These are phyloP conservation scores for Schoenoplectus triqueter DNA, from an alignment of 202 grass and related monocot genomes.

Conservation along the genomic window DNA sequence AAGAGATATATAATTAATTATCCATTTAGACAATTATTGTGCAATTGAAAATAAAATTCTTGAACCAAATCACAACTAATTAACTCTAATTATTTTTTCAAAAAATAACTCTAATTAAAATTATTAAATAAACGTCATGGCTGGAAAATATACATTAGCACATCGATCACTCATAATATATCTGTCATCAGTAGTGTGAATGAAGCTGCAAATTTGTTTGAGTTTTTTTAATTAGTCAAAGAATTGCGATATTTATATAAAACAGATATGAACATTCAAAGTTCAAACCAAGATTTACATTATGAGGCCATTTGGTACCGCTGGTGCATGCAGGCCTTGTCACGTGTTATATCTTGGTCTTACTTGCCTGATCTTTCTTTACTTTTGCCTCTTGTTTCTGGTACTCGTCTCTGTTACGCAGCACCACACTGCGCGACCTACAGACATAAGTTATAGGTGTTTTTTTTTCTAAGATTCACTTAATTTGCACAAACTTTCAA, in stretches of 20 bases:
- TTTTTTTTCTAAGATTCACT: too few species aligned
- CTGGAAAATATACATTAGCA: neutral
- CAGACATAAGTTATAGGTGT: too few species aligned
- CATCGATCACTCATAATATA: too few species aligned
- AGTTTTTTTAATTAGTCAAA: neutral
- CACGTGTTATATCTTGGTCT: constrained; percentile 24
- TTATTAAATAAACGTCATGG: neutral
- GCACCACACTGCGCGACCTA: too few species aligned
- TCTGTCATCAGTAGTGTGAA: neutral
- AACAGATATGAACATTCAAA: neutral
- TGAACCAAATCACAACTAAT: neutral
- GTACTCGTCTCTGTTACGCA: too few species aligned
- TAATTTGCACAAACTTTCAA: too few species aligned
- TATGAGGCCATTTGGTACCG: neutral
- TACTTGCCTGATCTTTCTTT: too few species aligned
- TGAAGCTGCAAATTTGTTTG: neutral
- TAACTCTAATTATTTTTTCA: too few species aligned
- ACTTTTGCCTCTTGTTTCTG: too few species aligned
- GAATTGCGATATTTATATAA: neutral
- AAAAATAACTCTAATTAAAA: neutral
- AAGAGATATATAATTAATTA: neutral
- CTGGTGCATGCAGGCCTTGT: constrained; percentile 18
- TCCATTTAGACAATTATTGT: neutral
- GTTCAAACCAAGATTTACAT: constrained; percentile 10
- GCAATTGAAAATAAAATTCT: neutral